These are phyloP conservation scores for Metarhizium guizhouense DNA, from an alignment of 2,329 filamentous ascomycete genomes.

Conservation along the genomic window DNA sequence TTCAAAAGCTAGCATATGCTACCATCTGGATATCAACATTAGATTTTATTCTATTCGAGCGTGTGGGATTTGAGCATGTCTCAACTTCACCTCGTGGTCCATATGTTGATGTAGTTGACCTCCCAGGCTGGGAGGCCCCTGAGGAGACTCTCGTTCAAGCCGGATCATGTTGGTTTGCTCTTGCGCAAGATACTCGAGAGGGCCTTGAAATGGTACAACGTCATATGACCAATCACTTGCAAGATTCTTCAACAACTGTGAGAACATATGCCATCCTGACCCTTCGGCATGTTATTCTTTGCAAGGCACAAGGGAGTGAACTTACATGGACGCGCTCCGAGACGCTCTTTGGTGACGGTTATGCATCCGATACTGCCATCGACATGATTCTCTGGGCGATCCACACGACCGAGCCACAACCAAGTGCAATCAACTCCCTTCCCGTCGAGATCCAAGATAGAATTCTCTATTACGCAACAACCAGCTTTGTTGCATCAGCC, in stretches of 20 bases:
- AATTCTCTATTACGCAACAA: constrained; percentile 7
- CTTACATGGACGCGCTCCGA: constrained; percentile 6
- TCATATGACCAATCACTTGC: constrained; percentile 6
- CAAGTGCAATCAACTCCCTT: constrained; percentile 7
- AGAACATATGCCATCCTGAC: constrained; percentile 11
- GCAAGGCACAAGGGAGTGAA: constrained; percentile 3
- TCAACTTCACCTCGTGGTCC: neutral
- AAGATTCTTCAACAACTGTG: neutral
- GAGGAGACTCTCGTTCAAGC: constrained; percentile 5
- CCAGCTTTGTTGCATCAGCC: constrained; percentile 6
- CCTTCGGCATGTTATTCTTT: constrained; percentile 9
- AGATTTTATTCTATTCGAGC: constrained; percentile 9
- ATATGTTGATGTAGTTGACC: constrained; percentile 9
- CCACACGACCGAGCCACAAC: constrained; percentile 1
- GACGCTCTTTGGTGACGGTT: constrained; percentile 5
- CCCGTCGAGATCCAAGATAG: constrained; percentile 12
- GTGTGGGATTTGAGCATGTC: constrained; percentile 9
- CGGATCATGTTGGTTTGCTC: constrained; percentile 12
- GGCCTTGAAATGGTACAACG: constrained; percentile 11
- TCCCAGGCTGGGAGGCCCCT: constrained; percentile 11
- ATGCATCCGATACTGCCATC: constrained; percentile 9
- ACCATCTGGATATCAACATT: constrained; percentile 10
- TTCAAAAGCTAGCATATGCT: constrained; percentile 11
- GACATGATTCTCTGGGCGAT: constrained; percentile 12
- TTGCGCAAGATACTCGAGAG: constrained; percentile 5